These are phyloP conservation scores for Stereum hirsutum DNA, from an alignment of 1,284 basidiomycete species.

Conservation along the genomic window DNA sequence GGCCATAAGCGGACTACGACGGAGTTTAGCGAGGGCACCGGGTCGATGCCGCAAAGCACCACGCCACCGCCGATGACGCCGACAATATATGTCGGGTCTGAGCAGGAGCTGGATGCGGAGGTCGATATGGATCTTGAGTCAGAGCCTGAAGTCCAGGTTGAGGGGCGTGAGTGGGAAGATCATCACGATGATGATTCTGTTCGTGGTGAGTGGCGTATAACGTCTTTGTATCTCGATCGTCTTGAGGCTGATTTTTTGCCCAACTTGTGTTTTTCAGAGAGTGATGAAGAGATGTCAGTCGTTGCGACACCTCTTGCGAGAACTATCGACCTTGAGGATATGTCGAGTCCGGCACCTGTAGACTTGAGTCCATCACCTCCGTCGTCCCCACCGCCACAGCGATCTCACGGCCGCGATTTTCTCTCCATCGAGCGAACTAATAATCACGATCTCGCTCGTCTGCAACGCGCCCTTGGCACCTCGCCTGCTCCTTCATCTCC, in stretches of 20 bases:
- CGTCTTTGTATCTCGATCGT: background rate
- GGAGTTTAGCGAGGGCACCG: constrained; percentile 20
- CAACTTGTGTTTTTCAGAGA: constrained; percentile 20
- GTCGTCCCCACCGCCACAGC: background rate
- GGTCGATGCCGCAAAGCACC: constrained; percentile 17
- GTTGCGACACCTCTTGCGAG: constrained; percentile 29
- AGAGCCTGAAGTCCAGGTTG: too few relatives aligned
- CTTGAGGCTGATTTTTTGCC: constrained; percentile 4
- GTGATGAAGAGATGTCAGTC: constrained; percentile 25
- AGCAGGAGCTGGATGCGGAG: too few relatives aligned
- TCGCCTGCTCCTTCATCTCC: background rate
- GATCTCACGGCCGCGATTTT: background rate
- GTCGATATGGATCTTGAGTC: too few relatives aligned
- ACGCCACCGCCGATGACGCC: too few relatives aligned
- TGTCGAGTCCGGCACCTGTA: too few relatives aligned
- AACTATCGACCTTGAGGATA: constrained; percentile 14
- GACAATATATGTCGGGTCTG: too few relatives aligned
- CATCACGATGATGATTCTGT: constrained; percentile 19
- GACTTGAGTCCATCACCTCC: too few relatives aligned
- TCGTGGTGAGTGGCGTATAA: constrained; percentile 23
- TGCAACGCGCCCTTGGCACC: background rate
- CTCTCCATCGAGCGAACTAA: background rate
- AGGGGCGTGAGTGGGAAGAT: constrained; percentile 5
- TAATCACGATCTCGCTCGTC: background rate
- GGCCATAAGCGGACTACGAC: constrained; percentile 21